These are phyloP conservation scores for Aphanomyces euteiches DNA, from an alignment of 352 stramenopile species.

Conservation along the genomic window DNA sequence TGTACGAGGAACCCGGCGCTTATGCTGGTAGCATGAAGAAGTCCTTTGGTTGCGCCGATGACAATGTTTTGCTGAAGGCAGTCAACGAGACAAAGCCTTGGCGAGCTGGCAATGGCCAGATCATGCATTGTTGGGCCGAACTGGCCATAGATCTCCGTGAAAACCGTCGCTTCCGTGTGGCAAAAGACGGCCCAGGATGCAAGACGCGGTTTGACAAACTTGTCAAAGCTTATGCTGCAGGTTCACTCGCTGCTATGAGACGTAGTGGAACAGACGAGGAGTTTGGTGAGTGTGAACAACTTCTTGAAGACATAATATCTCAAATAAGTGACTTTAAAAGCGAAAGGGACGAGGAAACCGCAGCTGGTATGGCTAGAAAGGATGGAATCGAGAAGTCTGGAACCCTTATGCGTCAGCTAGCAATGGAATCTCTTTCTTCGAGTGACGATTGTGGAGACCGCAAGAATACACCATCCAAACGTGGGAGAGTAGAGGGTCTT, in stretches of 20 bases:
- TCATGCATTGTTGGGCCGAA: background rate
- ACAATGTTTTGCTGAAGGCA: background rate
- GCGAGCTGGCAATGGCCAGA: background rate
- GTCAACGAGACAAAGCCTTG: background rate
- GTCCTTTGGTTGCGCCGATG: background rate
- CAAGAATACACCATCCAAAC: background rate
- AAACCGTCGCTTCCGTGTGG: background rate
- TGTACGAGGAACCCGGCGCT: background rate
- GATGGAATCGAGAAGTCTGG: background rate
- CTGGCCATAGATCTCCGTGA: background rate
- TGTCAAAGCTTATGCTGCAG: background rate
- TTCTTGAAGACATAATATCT: background rate
- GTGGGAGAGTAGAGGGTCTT: background rate
- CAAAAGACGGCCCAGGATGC: background rate
- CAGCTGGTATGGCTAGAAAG: background rate
- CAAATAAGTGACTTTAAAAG: background rate
- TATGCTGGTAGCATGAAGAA: background rate
- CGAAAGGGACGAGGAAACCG: background rate
- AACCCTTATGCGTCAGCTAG: background rate
- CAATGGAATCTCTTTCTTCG: background rate
- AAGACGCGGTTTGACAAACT: constrained; percentile 1
- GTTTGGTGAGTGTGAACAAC: constrained; percentile 1
- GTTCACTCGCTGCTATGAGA: background rate
- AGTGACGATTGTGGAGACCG: background rate
- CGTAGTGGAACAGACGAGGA: background rate